A percentile compares a stretch with the other conserved stretches of the same genome.
Conservation (phyloP, 2,329 filamentous ascomycete genomes). For the Monilinia aucupariae region DNA sequence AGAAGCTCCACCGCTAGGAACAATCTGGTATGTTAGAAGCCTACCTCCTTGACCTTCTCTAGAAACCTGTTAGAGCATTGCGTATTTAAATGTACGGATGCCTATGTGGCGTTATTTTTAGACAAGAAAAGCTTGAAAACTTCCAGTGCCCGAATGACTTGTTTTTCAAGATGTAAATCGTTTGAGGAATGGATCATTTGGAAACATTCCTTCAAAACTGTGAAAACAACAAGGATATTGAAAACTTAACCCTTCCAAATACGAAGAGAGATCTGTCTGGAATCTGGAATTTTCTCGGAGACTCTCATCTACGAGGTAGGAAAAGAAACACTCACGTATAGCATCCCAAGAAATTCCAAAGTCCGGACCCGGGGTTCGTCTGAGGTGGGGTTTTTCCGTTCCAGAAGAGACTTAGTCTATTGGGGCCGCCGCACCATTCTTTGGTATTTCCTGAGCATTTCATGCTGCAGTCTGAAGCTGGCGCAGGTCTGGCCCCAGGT, state of each 20-base stretch:
- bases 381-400: conserved; percentile 27
- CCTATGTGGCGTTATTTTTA: too few species aligned
- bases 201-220: too few species aligned
- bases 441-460: conserved; percentile 31
- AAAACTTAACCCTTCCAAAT: too few species aligned
- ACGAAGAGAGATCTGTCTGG: too few species aligned
- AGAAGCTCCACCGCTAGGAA: conserved; percentile 15
- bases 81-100: neutral
- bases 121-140: too few species aligned
- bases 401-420: conserved; percentile 32
- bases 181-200: too few species aligned
- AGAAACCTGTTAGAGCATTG: neutral
- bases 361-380: conserved; percentile 22
- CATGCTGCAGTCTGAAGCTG: conserved; percentile 28
- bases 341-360: conserved; percentile 26
- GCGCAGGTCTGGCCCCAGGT: conserved; percentile 17
- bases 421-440: conserved; percentile 36
- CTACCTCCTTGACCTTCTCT: conserved; percentile 25
- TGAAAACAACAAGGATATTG: too few species aligned
- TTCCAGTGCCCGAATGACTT: too few species aligned
- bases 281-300: too few species aligned
- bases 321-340: conserved; percentile 24
- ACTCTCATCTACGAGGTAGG: neutral
- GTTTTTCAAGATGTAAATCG: too few species aligned
- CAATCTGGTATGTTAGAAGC: conserved; percentile 18